Conservation (phyloP, 2,329 filamentous ascomycete species). For the Sclerotinia subarctica region DNA sequence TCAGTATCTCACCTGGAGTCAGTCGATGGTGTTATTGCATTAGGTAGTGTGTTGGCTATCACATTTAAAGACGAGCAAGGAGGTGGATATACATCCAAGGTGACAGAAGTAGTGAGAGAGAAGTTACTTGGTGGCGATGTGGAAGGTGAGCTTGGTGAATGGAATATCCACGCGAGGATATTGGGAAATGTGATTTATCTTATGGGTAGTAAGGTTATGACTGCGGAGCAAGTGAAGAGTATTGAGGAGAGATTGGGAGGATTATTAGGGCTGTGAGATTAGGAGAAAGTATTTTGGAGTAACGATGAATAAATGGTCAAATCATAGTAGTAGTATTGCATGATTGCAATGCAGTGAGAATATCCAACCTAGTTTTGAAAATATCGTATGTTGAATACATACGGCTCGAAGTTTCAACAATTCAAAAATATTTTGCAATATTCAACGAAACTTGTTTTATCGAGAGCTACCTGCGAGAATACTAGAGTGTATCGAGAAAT, state of each 20-base stretch:
- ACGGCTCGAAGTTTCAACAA: no score
- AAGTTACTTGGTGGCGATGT: constrained; percentile 31
- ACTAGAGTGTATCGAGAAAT: not conserved
- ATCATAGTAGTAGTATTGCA: not conserved
- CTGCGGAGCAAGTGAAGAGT: constrained; percentile 29
- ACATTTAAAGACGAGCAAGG: constrained; percentile 45
- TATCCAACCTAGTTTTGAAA: not conserved
- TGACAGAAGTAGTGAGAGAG: constrained; percentile 43
- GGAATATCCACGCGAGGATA: constrained; percentile 52
- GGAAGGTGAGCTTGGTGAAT: constrained; percentile 22
- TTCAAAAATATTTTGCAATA: no score
- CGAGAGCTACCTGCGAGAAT: no score
- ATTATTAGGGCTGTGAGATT: constrained; percentile 3
- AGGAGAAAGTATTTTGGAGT: not conserved
- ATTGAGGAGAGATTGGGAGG: constrained; percentile 28
- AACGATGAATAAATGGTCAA: not conserved
- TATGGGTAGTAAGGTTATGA: constrained; percentile 51
- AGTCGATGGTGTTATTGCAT: constrained; percentile 65
- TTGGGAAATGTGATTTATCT: constrained; percentile 58
- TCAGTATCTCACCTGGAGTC: constrained; percentile 53
- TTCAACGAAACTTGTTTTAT: no score
- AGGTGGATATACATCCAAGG: constrained; percentile 38
- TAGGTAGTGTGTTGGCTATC: constrained; percentile 73
- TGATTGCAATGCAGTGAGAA: no score
- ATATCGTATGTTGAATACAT: not conserved